These are phyloP conservation scores for Leptographium galeiforme DNA, from an alignment of 2,329 filamentous ascomycete species.

Conservation along the genomic window DNA sequence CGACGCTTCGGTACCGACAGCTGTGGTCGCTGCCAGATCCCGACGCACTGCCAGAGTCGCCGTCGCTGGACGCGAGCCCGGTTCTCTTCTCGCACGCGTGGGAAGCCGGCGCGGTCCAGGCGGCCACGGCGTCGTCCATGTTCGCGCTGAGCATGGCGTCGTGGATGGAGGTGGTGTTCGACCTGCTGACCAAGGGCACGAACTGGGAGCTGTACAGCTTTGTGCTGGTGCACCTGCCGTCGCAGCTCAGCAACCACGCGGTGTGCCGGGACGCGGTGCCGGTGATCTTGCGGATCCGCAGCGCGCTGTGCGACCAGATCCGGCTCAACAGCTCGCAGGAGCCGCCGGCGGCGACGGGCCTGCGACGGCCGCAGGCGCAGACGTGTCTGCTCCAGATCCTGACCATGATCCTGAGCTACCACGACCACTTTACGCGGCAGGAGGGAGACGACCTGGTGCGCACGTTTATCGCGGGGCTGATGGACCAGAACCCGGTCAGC, in stretches of 20 bases:
- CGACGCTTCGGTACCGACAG: slow-evolving; percentile 28
- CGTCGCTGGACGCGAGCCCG: slow-evolving; percentile 32
- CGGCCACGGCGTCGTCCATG: neutral
- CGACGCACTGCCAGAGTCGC: slow-evolving; percentile 37
- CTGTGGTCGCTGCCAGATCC: slow-evolving; percentile 46
- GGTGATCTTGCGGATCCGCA: slow-evolving; percentile 64
- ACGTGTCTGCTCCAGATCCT: slow-evolving; percentile 79
- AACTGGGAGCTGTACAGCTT: slow-evolving; percentile 94
- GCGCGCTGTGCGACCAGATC: slow-evolving; percentile 70
- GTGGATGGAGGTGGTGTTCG: slow-evolving; percentile 68
- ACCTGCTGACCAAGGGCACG: slow-evolving; percentile 58
- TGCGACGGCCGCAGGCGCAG: slow-evolving; percentile 78
- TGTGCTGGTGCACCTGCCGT: slow-evolving; percentile 70
- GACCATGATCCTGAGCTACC: slow-evolving; percentile 82
- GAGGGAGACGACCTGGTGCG: slow-evolving; percentile 85
- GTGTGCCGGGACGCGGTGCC: slow-evolving; percentile 63
- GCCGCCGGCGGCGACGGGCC: slow-evolving; percentile 61
- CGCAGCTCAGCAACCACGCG: slow-evolving; percentile 80
- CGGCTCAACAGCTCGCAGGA: slow-evolving; percentile 66
- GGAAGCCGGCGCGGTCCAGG: neutral
- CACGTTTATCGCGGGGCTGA: slow-evolving; percentile 74
- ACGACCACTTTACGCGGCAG: slow-evolving; percentile 66
- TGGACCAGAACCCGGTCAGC: slow-evolving; percentile 76
- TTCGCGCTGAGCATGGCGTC: slow-evolving; percentile 40
- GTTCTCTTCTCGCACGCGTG: slow-evolving; percentile 31